Conservation (phyloP, 768 basidiomycete genomes). For the Stropharia rugosoannulata region DNA sequence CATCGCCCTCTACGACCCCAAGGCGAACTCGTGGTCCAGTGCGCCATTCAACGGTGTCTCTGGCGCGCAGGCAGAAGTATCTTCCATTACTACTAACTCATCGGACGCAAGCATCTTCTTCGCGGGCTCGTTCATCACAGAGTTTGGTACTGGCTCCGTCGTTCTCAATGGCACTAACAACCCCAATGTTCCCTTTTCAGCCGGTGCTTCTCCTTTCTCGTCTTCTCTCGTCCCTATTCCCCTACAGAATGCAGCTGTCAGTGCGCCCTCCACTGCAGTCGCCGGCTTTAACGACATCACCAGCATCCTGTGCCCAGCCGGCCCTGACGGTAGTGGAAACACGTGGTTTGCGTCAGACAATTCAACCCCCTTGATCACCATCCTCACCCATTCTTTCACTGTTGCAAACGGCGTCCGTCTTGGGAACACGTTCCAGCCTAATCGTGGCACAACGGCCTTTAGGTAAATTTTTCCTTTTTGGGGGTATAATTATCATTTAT, state of each 20-base stretch:
- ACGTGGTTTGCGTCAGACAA: slow-evolving; percentile 85
- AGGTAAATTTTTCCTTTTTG: slow-evolving; percentile 48
- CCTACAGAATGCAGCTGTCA: slow-evolving; percentile 53
- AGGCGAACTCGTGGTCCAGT: slow-evolving; percentile 66
- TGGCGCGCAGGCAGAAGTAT: slow-evolving; percentile 67
- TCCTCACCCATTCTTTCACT: slow-evolving; percentile 72
- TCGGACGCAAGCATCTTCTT: slow-evolving; percentile 80
- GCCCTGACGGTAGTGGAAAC: slow-evolving; percentile 73
- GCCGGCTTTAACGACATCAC: slow-evolving; percentile 61
- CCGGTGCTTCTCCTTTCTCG: slow-evolving; percentile 82
- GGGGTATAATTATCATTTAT: slow-evolving; percentile 12
- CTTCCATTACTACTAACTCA: slow-evolving; percentile 73
- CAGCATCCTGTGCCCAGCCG: slow-evolving; percentile 83
- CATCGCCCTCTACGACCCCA: slow-evolving; percentile 71
- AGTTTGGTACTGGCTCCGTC: slow-evolving; percentile 56
- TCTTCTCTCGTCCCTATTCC: slow-evolving; percentile 87
- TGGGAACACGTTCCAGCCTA: slow-evolving; percentile 84
- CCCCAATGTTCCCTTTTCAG: slow-evolving; percentile 81
- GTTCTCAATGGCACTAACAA: slow-evolving; percentile 68
- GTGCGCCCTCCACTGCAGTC: slow-evolving; percentile 61
- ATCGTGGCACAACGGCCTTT: slow-evolving; percentile 86
- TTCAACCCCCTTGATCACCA: slow-evolving; percentile 68
- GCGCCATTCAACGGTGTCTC: slow-evolving; percentile 82
- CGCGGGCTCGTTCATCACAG: slow-evolving; percentile 82
- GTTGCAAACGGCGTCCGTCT: slow-evolving; percentile 80